A percentile compares a stretch with the other conserved stretches of the same genome.
phyloP scores from a whole-genome alignment of 805 yeast species.

The Pichia nakasei region DNA sequence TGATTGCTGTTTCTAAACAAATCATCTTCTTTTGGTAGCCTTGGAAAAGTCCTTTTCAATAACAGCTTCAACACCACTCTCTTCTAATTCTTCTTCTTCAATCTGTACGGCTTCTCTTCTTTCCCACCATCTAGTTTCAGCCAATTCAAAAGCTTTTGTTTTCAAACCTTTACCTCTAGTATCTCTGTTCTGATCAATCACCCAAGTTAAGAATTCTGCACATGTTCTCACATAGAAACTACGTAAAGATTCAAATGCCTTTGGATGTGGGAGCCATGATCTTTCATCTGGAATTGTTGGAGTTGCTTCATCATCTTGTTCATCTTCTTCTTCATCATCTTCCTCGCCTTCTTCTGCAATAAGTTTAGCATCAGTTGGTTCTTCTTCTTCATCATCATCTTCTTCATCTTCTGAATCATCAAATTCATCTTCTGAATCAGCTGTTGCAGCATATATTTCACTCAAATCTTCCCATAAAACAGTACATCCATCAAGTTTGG shows the following conservation, averaged over 20 bases:
- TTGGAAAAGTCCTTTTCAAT: constrained; percentile 57
- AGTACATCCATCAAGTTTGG: constrained; percentile 78
- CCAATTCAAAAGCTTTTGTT: constrained; percentile 78
- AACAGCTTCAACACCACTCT: constrained; percentile 86
- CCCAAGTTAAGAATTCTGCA: constrained; percentile 85
- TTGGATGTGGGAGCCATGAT: constrained; percentile 97
- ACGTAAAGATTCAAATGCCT: constrained; percentile 79
- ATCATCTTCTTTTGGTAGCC: constrained; percentile 40
- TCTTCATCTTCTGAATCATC: constrained; percentile 62
- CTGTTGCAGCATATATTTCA: constrained; percentile 44
- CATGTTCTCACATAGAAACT: constrained; percentile 83
- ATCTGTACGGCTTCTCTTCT: constrained; percentile 86
- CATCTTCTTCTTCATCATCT: constrained; percentile 63
- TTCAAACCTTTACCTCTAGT: constrained; percentile 86
- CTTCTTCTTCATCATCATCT: constrained; percentile 48
- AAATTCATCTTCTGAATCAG: constrained; percentile 56
- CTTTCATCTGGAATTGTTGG: constrained; percentile 80
- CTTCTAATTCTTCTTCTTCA: constrained; percentile 85
- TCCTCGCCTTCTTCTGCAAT: constrained; percentile 39
- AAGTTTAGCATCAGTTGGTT: constrained; percentile 33
- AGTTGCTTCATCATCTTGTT: constrained; percentile 49
- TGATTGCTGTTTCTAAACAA: too few relatives aligned
- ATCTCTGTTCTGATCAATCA: constrained; percentile 75
- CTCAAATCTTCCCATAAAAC: constrained; percentile 83
- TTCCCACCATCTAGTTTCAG: constrained; percentile 98